Conservation (phyloP, 495 filamentous ascomycete genomes). For the Cudoniella acicularis region DNA sequence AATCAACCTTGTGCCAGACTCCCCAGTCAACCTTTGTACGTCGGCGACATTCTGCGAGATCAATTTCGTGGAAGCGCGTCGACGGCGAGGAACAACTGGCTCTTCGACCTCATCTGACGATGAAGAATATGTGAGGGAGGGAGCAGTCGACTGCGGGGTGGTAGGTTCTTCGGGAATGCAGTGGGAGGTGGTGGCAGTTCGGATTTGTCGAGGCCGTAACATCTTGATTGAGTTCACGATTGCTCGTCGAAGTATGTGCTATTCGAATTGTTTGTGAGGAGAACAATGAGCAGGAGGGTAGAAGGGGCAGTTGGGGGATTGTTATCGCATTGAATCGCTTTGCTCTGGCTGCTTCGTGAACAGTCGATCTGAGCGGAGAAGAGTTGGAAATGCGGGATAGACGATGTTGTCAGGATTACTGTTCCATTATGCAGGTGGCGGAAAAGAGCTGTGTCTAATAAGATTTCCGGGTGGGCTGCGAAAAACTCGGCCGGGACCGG, state of each 20-base stretch:
- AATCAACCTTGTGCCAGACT: constrained; percentile 56
- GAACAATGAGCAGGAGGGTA: not conserved
- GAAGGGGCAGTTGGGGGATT: not conserved
- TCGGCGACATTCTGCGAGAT: constrained; percentile 73
- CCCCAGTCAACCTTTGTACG: constrained; percentile 64
- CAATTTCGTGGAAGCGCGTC: constrained; percentile 76
- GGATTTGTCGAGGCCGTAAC: constrained; percentile 17
- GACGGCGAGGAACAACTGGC: constrained; percentile 35
- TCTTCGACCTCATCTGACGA: constrained; percentile 25
- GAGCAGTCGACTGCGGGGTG: constrained; percentile 20
- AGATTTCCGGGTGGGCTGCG: not conserved
- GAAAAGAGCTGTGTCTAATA: not conserved
- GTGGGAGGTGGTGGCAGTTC: constrained; percentile 25
- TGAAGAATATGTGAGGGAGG: constrained; percentile 26
- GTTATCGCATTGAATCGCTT: not conserved
- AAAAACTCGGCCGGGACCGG: not conserved
- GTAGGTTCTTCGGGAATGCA: constrained; percentile 27
- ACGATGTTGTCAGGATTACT: not conserved
- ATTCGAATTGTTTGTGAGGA: not conserved
- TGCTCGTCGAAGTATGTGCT: constrained; percentile 15
- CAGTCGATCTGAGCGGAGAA: not conserved
- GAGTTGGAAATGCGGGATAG: not conserved
- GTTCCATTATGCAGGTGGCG: not conserved
- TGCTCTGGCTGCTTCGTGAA: not conserved
- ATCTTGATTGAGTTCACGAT: constrained; percentile 13